Conservation (phyloP, 352 stramenopile species). For the Globisporangium canariense region DNA sequence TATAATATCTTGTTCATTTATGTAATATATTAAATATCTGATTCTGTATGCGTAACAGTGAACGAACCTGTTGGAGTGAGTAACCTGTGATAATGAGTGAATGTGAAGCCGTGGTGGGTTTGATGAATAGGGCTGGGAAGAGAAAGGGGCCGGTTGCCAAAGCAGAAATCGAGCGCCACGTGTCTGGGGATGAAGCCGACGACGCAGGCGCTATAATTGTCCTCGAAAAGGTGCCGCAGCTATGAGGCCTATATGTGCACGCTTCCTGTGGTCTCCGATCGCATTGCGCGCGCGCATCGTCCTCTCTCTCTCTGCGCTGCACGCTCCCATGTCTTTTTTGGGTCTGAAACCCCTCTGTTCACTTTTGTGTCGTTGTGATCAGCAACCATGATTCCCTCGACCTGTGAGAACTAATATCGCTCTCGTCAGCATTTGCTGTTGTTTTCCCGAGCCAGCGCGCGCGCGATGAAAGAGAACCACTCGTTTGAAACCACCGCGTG, state of each 20-base stretch:
- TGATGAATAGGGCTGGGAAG: slow-evolving; percentile 9
- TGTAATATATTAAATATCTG: slow-evolving; percentile 1
- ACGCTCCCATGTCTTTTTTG: background rate
- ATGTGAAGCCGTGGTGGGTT: slow-evolving; percentile 8
- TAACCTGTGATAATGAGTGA: slow-evolving; percentile 2
- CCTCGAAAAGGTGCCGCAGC: background rate
- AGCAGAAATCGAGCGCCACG: slow-evolving; percentile 13
- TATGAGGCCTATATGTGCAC: background rate
- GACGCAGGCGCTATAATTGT: background rate
- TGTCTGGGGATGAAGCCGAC: background rate
- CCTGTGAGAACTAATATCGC: slow-evolving; percentile 8
- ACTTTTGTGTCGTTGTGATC: background rate
- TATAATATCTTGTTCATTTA: background rate
- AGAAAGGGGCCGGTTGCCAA: slow-evolving; percentile 4
- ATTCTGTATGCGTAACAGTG: background rate
- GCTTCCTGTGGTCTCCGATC: background rate
- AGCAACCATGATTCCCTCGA: background rate
- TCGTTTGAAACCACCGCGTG: slow-evolving; percentile 40
- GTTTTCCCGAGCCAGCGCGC: slow-evolving; percentile 1
- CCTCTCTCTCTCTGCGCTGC: background rate
- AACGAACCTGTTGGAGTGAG: background rate
- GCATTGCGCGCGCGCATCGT: background rate
- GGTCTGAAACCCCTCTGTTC: background rate
- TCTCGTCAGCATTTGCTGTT: slow-evolving; percentile 12
- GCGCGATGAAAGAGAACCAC: slow-evolving; percentile 37